Percentiles rank a stretch among this genome's conserved stretches.
Evolutionary conservation across 1,139 yeast genomes (phyloP).

Genomic region (Geotrichum citri-aurantii): DNA sequence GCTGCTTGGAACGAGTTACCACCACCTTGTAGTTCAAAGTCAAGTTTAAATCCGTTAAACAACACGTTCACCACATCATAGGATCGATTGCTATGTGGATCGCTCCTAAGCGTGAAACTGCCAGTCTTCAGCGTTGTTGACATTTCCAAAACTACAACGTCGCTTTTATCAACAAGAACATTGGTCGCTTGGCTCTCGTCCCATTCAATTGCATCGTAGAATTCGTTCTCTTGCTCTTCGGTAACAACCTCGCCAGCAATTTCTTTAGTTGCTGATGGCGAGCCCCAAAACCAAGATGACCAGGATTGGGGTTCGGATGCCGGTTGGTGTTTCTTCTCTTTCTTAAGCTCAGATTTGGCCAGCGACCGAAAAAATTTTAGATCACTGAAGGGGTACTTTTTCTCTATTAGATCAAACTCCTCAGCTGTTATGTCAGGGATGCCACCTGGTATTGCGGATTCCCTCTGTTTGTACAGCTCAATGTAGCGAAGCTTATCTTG

Average conservation of each 20-base stretch:
- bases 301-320: constrained; percentile 24
- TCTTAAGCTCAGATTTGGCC: constrained; percentile 60
- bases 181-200: constrained; percentile 59
- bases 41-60: constrained; percentile 72
- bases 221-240: constrained; percentile 51
- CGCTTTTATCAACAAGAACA: constrained; percentile 63
- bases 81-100: constrained; percentile 30
- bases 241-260: constrained; percentile 27
- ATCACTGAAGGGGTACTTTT: constrained; percentile 63
- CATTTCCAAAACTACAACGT: constrained; percentile 60
- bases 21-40: constrained; percentile 55
- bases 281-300: constrained; percentile 39
- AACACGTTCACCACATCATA: constrained; percentile 67
- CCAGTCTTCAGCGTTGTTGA: constrained; percentile 69
- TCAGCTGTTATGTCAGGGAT: constrained; percentile 23
- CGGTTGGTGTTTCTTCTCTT: constrained; percentile 40
- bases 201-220: constrained; percentile 90
- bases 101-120: constrained; percentile 54
- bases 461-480: constrained; percentile 51
- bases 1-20: constrained; percentile 70
- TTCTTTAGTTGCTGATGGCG: constrained; percentile 29
- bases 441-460: neutral
- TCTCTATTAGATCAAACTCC: constrained; percentile 51
- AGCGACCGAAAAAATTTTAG: constrained; percentile 78
- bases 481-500: constrained; percentile 66